These are phyloP conservation scores for Acacia melanoxylon DNA, from an alignment of 306 rosid species.

Conservation along the genomic window DNA sequence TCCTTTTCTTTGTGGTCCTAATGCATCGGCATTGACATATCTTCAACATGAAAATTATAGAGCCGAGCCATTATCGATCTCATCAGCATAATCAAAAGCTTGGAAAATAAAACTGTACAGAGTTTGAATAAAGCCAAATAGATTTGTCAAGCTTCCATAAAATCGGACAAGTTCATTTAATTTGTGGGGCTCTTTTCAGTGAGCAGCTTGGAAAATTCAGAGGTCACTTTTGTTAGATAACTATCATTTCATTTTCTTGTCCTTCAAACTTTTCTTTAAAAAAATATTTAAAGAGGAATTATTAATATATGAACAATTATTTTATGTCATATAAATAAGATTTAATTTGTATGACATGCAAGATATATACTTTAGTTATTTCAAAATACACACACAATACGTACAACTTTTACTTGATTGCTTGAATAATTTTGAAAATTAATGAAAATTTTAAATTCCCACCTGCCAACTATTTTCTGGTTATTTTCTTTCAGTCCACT, in stretches of 20 bases:
- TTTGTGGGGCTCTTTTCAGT: background rate
- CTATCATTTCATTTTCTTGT: background rate
- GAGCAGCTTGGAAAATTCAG: background rate
- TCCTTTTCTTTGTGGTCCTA: background rate
- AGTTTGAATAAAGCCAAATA: background rate
- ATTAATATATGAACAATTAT: no score
- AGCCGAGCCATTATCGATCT: background rate
- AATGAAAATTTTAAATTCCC: no score
- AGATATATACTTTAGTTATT: no score
- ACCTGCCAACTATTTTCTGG: no score
- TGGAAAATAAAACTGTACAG: background rate
- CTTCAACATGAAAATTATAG: background rate
- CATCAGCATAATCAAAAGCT: background rate
- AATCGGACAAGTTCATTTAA: background rate
- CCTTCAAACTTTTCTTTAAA: no score
- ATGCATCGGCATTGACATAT: background rate
- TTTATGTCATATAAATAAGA: no score
- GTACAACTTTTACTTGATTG: background rate
- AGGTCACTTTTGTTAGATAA: background rate
- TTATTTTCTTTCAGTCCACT: no score
- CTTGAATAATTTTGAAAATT: no score
- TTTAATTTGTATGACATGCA: no score
- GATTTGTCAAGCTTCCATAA: background rate
- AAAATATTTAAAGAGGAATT: no score
- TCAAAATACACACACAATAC: no score